Conservation (phyloP, 2,329 filamentous ascomycete species). For the Exophiala xenobiotica region DNA sequence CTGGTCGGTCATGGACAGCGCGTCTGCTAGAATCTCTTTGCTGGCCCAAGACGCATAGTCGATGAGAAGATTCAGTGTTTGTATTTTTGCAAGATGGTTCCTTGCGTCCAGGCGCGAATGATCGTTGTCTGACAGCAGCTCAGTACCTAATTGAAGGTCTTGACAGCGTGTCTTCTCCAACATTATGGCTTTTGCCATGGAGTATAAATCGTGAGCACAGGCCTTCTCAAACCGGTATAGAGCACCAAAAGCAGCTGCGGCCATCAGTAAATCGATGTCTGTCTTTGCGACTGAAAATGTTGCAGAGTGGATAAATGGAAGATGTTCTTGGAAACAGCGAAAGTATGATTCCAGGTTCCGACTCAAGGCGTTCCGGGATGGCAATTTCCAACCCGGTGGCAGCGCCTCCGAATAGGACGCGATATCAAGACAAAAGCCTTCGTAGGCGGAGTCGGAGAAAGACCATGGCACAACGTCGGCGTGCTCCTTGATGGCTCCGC, state of each 20-base stretch:
- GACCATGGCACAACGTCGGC: constrained; percentile 6
- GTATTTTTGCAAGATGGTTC: constrained; percentile 6
- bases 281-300: constrained; percentile 64
- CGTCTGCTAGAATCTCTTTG: constrained; percentile 17
- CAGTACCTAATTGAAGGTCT: constrained; percentile 1
- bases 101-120: background rate
- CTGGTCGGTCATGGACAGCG: constrained; percentile 14
- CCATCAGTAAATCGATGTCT: constrained; percentile 67
- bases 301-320: constrained; percentile 66
- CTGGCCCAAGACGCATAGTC: constrained; percentile 31
- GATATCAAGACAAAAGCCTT: constrained; percentile 8
- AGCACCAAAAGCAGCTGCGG: constrained; percentile 61
- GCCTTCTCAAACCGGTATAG: constrained; percentile 51
- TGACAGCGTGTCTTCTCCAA: constrained; percentile 53
- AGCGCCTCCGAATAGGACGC: constrained; percentile 2
- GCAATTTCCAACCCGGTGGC: constrained; percentile 57
- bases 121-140: background rate
- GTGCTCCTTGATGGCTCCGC: background rate
- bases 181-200: constrained; percentile 62
- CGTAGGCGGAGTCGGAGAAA: constrained; percentile 7
- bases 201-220: constrained; percentile 41
- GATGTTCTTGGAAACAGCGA: constrained; percentile 62
- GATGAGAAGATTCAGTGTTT: constrained; percentile 11
- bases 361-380: constrained; percentile 66
- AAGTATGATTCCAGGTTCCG: constrained; percentile 70